Evolutionary conservation across 805 yeast genomes (phyloP).

Genomic region (Cyberlindnera meyerae): DNA sequence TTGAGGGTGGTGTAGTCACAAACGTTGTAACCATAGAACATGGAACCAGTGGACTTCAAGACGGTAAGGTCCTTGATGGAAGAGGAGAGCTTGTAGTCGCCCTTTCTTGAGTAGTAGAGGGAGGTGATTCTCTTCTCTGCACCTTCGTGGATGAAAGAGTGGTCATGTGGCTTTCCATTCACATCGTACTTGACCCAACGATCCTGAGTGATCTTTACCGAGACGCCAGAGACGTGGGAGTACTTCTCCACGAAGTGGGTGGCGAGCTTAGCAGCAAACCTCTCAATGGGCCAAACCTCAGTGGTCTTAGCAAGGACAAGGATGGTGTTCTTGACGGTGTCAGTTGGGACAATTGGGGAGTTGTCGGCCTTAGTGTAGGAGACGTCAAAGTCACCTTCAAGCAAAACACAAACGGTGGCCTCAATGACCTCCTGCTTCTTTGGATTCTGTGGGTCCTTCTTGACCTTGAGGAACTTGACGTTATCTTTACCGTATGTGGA

Average conservation of each 20-base stretch:
- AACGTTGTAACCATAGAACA: slow-evolving; percentile 80
- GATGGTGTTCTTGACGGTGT: slow-evolving; percentile 87
- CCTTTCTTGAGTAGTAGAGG: slow-evolving; percentile 45
- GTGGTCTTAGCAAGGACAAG: slow-evolving; percentile 75
- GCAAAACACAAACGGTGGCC: slow-evolving; percentile 70
- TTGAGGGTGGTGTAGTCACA: slow-evolving; percentile 87
- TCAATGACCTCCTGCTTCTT: slow-evolving; percentile 77
- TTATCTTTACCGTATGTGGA: slow-evolving; percentile 89
- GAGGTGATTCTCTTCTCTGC: slow-evolving; percentile 68
- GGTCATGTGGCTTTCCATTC: slow-evolving; percentile 71
- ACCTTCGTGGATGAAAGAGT: slow-evolving; percentile 82
- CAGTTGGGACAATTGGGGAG: slow-evolving; percentile 87
- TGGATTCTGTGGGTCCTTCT: slow-evolving; percentile 69
- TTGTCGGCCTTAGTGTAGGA: slow-evolving; percentile 89
- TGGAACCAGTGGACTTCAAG: slow-evolving; percentile 86
- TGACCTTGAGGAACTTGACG: slow-evolving; percentile 87
- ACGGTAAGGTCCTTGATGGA: slow-evolving; percentile 77
- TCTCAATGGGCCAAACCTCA: slow-evolving; percentile 88
- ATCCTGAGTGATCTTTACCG: slow-evolving; percentile 62
- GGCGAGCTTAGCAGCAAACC: slow-evolving; percentile 81
- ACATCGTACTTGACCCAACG: slow-evolving; percentile 78
- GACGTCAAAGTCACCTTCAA: slow-evolving; percentile 72
- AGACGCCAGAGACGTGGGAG: slow-evolving; percentile 68
- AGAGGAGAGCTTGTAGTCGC: slow-evolving; percentile 57
- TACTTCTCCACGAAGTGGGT: slow-evolving; percentile 77